phyloP scores from a whole-genome alignment of 768 basidiomycete species.

The Termitomyces sp. region DNA sequence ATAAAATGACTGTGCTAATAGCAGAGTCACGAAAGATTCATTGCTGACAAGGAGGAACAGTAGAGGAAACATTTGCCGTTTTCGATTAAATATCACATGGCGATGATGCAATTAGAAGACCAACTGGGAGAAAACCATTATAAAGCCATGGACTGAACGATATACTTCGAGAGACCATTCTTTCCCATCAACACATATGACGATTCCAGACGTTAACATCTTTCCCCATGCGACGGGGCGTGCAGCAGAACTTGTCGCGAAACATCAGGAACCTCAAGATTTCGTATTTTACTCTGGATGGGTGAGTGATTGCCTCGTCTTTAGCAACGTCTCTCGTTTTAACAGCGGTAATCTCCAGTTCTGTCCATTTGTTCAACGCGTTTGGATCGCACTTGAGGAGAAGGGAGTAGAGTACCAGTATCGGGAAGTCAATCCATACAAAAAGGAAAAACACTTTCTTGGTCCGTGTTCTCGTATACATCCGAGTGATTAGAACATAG shows the following conservation, averaged over 20 bases:
- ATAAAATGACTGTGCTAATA: background rate
- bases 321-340: background rate
- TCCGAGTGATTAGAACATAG: background rate
- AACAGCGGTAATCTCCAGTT: slow-evolving; percentile 28
- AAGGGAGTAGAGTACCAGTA: slow-evolving; percentile 63
- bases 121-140: background rate
- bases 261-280: slow-evolving; percentile 47
- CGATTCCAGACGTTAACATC: slow-evolving; percentile 45
- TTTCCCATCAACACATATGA: slow-evolving; percentile 22
- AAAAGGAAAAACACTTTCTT: slow-evolving; percentile 55
- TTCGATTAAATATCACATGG: background rate
- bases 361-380: slow-evolving; percentile 55
- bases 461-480: slow-evolving; percentile 25
- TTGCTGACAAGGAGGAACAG: background rate
- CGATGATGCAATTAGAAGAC: background rate
- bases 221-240: slow-evolving; percentile 53
- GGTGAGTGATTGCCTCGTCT: slow-evolving; percentile 27
- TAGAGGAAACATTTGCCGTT: background rate
- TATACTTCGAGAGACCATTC: background rate
- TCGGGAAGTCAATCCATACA: slow-evolving; percentile 65
- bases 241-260: slow-evolving; percentile 45
- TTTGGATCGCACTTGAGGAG: slow-evolving; percentile 67
- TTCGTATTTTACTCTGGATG: slow-evolving; percentile 58
- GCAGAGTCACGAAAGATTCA: background rate
- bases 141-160: background rate